Conservation (phyloP, 1,139 yeast species). For the Candida tetrigidarum region DNA sequence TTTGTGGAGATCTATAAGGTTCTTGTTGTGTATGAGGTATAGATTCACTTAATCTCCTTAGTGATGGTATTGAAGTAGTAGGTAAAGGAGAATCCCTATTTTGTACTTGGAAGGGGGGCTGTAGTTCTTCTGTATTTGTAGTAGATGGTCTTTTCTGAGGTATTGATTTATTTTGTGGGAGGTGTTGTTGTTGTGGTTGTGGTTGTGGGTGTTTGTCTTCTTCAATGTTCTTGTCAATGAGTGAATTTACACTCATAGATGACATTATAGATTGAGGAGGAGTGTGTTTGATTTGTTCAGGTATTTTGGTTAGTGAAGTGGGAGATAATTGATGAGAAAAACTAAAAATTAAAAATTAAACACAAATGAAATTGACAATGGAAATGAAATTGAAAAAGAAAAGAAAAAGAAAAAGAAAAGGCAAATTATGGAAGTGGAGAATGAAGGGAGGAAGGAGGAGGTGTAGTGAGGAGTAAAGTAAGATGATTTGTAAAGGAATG, state of each 20-base stretch:
- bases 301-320: not conserved
- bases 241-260: constrained; percentile 21
- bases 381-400: not conserved
- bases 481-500: too few species aligned
- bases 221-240: constrained; percentile 16
- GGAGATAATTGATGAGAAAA: not conserved
- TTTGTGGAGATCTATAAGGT: constrained; percentile 11
- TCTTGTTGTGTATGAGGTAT: constrained; percentile 6
- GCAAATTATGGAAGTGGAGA: too few species aligned
- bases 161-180: too few species aligned
- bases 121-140: constrained; percentile 3
- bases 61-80: constrained; percentile 10
- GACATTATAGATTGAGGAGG: constrained; percentile 11
- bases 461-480: not conserved
- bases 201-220: constrained; percentile 6
- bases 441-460: too few species aligned
- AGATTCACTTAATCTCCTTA: constrained; percentile 13
- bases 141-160: constrained; percentile 8
- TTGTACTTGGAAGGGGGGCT: constrained; percentile 11
- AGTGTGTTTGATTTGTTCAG: not conserved
- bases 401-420: constrained; percentile 6
- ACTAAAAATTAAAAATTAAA: not conserved
- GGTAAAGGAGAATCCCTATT: constrained; percentile 2
- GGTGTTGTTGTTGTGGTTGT: constrained; percentile 1
- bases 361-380: not conserved